Evolutionary conservation across 2,329 filamentous ascomycete species (phyloP).

Genomic region (Hymenoscyphus infarciens): DNA sequence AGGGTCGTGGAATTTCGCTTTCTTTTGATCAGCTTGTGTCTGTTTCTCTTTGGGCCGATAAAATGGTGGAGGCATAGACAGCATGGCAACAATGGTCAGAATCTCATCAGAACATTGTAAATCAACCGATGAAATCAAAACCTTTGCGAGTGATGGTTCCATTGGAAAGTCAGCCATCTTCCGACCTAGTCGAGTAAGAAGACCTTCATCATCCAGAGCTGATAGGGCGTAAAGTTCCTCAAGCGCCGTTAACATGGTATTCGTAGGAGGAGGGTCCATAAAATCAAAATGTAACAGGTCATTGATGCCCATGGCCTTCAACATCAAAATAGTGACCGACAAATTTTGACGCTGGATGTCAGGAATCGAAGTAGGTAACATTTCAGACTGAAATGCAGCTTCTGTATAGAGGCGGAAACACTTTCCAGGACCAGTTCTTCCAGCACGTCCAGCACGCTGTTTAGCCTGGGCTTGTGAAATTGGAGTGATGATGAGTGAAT

Average conservation of each 20-base stretch:
- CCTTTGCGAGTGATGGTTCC: constrained; percentile 89
- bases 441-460: constrained; percentile 87
- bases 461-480: constrained; percentile 97
- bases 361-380: constrained; percentile 92
- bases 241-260: constrained; percentile 93
- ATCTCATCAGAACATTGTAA: constrained; percentile 90
- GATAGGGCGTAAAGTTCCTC: constrained; percentile 93
- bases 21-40: constrained; percentile 93
- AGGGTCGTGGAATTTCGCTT: constrained; percentile 94
- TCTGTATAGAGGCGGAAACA: constrained; percentile 96
- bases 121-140: constrained; percentile 82
- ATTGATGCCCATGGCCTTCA: constrained; percentile 99
- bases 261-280: constrained; percentile 96
- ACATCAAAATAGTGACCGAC: constrained; percentile 89
- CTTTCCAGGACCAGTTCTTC: constrained; percentile 91
- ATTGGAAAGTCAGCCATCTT: constrained; percentile 99
- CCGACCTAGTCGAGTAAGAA: constrained; percentile 84
- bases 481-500: constrained; percentile 89
- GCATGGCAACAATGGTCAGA: constrained; percentile 90
- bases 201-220: constrained; percentile 89
- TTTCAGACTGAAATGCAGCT: constrained; percentile 90
- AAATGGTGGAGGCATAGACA: constrained; percentile 82
- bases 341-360: constrained; percentile 96
- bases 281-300: constrained; percentile 97
- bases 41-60: constrained; percentile 98